Percentiles rank a stretch among this genome's conserved stretches.
Evolutionary conservation across 345 rosid species (phyloP).

Genomic region (Eucalyptus grandis): DNA sequence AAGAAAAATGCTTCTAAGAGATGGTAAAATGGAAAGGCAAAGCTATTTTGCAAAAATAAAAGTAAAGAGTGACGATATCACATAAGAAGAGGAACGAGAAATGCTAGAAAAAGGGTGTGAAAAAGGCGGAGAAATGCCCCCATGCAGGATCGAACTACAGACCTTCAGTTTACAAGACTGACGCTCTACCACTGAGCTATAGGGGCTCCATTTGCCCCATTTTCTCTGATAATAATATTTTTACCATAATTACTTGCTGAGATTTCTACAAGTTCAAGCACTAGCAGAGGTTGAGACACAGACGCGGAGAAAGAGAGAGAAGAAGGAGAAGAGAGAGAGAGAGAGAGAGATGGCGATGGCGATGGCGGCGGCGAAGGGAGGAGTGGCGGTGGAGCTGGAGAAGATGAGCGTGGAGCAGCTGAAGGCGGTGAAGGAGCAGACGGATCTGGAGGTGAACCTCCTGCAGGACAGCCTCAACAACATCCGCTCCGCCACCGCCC

Average conservation of each 20-base stretch:
- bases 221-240: neutral
- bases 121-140: constrained; percentile 14
- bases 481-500: constrained; percentile 85
- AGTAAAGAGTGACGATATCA: neutral
- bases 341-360: constrained; percentile 16
- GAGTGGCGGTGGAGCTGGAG: constrained; percentile 47
- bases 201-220: constrained; percentile 7
- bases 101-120: no score
- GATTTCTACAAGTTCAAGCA: neutral
- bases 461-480: constrained; percentile 93
- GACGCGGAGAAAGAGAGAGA: neutral
- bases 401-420: constrained; percentile 86
- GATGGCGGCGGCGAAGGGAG: constrained; percentile 6
- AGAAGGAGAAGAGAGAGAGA: neutral
- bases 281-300: neutral
- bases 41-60: neutral
- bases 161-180: constrained; percentile 86
- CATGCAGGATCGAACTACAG: constrained; percentile 76
- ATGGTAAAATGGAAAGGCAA: neutral
- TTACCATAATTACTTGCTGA: neutral
- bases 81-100: neutral
- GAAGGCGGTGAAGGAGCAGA: constrained; percentile 76
- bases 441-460: constrained; percentile 84
- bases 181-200: constrained; percentile 94
- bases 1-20: neutral